Percentiles rank a stretch among this genome's conserved stretches.
phyloP scores from a whole-genome alignment of 805 yeast genomes.

The Candida patagonica region DNA sequence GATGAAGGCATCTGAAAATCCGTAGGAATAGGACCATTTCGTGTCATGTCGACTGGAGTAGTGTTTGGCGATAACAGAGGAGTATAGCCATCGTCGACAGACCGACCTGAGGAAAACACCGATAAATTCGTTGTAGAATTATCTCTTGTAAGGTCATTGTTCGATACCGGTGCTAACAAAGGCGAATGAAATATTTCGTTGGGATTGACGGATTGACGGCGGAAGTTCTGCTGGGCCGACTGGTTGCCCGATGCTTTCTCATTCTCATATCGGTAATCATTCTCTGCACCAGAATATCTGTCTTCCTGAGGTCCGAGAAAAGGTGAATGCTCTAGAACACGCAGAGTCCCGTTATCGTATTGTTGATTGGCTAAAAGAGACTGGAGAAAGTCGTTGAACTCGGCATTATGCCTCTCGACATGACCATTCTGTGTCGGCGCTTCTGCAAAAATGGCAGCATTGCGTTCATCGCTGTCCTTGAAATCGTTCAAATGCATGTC shows the following conservation, averaged over 20 bases:
- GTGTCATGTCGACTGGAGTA: slow-evolving; percentile 42
- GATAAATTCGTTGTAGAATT: background rate
- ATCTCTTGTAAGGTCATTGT: slow-evolving; percentile 2
- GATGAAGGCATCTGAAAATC: slow-evolving; percentile 19
- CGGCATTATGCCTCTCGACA: slow-evolving; percentile 1
- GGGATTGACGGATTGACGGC: slow-evolving; percentile 19
- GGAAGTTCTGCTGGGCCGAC: no score
- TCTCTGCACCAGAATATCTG: no score
- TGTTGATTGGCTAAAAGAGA: background rate
- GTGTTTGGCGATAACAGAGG: slow-evolving; percentile 73
- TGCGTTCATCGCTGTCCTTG: no score
- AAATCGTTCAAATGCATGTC: no score
- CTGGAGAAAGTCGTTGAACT: slow-evolving; percentile 3
- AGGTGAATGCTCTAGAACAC: background rate
- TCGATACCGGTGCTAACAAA: slow-evolving; percentile 8
- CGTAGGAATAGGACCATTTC: slow-evolving; percentile 8
- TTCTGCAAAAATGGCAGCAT: no score
- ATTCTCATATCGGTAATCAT: no score
- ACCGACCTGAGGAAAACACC: slow-evolving; percentile 1
- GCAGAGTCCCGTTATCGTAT: background rate
- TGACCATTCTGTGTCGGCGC: no score
- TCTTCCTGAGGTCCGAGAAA: background rate
- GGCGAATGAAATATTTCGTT: slow-evolving; percentile 16
- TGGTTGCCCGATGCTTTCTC: no score
- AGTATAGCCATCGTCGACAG: slow-evolving; percentile 53